Conservation (phyloP, 768 basidiomycete species). For the Sporobolomyces phaffii region DNA sequence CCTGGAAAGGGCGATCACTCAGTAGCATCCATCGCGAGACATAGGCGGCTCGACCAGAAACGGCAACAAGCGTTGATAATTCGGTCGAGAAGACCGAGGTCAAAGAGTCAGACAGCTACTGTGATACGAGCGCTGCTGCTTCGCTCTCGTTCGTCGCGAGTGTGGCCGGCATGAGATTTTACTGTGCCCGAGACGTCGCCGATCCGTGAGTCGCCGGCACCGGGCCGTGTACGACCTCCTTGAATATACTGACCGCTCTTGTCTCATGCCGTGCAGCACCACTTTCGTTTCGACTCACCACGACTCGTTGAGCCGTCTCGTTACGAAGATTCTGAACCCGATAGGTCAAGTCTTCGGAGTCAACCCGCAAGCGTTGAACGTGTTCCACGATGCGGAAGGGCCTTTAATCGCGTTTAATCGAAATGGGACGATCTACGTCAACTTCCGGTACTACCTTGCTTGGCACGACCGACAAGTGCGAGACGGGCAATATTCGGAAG, state of each 20-base stretch:
- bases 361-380: conserved; percentile 65
- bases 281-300: conserved; percentile 52
- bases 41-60: conserved; percentile 47
- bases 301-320: conserved; percentile 54
- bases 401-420: conserved; percentile 89
- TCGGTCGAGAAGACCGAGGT: conserved; percentile 45
- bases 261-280: neutral
- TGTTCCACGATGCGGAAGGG: conserved; percentile 77
- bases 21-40: conserved; percentile 27
- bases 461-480: conserved; percentile 61
- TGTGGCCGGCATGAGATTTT: conserved; percentile 39
- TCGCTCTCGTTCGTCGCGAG: conserved; percentile 35
- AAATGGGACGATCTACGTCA: conserved; percentile 78
- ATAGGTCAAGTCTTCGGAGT: conserved; percentile 68
- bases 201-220: conserved; percentile 10
- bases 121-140: conserved; percentile 36
- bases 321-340: conserved; percentile 58
- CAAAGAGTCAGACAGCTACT: conserved; percentile 45
- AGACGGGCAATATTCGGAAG: conserved; percentile 54
- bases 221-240: neutral
- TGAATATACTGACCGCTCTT: no score
- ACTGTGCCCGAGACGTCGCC: conserved; percentile 23
- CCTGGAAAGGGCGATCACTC: neutral
- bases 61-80: conserved; percentile 44
- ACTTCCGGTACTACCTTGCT: conserved; percentile 58